Conservation (phyloP, 495 filamentous ascomycete species). For the Neurospora pannonica region DNA sequence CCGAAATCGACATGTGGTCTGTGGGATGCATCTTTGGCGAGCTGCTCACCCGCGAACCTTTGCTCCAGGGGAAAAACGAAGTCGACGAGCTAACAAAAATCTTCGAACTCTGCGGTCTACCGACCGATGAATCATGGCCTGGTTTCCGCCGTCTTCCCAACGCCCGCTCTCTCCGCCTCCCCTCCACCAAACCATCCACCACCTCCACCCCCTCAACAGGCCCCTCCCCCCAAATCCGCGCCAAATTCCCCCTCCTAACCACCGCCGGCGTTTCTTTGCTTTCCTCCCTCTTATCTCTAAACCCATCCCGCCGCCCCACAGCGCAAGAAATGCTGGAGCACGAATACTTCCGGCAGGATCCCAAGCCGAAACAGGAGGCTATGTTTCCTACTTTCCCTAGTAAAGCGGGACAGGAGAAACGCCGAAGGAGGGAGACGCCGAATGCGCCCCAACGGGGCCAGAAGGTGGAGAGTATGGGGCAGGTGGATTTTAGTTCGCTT, state of each 20-base stretch:
- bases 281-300: constrained; percentile 57
- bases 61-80: constrained; percentile 89
- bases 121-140: constrained; percentile 79
- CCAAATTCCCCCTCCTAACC: constrained; percentile 75
- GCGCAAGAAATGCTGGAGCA: constrained; percentile 51
- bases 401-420: constrained; percentile 86
- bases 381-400: constrained; percentile 92
- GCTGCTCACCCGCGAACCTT: constrained; percentile 69
- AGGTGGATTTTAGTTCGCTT: constrained; percentile 63
- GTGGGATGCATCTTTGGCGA: constrained; percentile 96
- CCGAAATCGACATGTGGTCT: constrained; percentile 87
- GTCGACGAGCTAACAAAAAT: constrained; percentile 71
- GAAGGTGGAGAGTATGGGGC: constrained; percentile 43
- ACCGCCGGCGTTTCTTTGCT: constrained; percentile 63
- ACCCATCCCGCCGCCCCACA: constrained; percentile 61
- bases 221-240: constrained; percentile 41
- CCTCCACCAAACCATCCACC: constrained; percentile 34
- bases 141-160: constrained; percentile 82
- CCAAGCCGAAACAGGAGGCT: constrained; percentile 71
- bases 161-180: constrained; percentile 74
- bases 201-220: constrained; percentile 14
- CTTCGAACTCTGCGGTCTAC: constrained; percentile 85
- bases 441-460: constrained; percentile 80
- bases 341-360: constrained; percentile 82
- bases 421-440: constrained; percentile 63